Base-by-base conservation (phyloP, 2,329 filamentous ascomycete genomes). In the Coniochaeta hoffmannii region DNA sequence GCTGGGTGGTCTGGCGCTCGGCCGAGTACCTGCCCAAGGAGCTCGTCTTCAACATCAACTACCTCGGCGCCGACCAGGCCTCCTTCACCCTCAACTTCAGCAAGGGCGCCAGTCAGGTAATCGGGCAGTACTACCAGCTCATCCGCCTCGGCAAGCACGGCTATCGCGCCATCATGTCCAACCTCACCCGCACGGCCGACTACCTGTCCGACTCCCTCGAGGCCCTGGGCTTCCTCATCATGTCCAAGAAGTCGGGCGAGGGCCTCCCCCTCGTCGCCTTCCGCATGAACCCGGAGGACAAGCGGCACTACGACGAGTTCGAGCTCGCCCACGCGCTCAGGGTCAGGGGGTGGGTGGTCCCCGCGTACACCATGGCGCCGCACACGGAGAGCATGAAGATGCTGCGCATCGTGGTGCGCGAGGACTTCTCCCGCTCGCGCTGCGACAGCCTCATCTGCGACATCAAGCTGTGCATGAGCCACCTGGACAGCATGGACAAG, bases 21-120 rank as follows among this genome's bases (percentile, higher is more conserved):
- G 82, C 89, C 53, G 87, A 94, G 69, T 94, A 80, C 72, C 81
- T 96, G 2, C 93, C 93, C 8, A 81, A 93, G 68, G 92, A 97
- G 66, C 85, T 97, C 22, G 90, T 97, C 65, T 97, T 97, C 83
- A 97, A 96, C 80, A 97, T 97, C 81, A 97, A 97, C 80, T 97
- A 97, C 74, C 87, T 97, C 6, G 93, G 93, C 52, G 92, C 93
- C 11, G 90, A 97, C 68, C 93, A 97, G 70, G 88, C 91, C 2
- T 96, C 90, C 3, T 97, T 97, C 75, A 97, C 93, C 0, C 84
- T 97, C 57, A 97, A 97, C 79, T 97, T 97, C 78, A 95, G 89
- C 68, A 96, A 96, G 71, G 92, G 92, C 56, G 93, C 93, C 12
- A 90, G 88, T 6, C 92, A 97, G 68, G 89, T 97, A 66, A 96